These are phyloP conservation scores for Cordyceps farinosa DNA, from an alignment of 2,329 filamentous ascomycete genomes.

Conservation along the genomic window DNA sequence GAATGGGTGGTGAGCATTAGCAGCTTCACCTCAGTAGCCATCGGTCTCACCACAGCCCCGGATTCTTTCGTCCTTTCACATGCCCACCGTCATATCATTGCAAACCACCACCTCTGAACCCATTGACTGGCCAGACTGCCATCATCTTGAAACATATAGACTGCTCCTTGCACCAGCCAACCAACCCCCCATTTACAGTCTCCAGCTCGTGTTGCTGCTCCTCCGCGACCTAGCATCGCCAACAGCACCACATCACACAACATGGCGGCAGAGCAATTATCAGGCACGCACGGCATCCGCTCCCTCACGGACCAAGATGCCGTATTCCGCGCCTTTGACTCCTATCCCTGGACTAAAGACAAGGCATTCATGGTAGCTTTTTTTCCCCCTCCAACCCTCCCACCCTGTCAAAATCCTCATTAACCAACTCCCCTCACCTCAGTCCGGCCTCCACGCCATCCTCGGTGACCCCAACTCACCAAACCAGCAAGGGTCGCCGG, in stretches of 20 bases:
- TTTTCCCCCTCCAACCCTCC: not conserved
- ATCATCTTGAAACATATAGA: not conserved
- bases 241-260: not conserved
- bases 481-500: conserved; percentile 47
- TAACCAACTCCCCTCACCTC: conserved; percentile 13
- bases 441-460: conserved; percentile 62
- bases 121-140: not conserved
- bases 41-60: not conserved
- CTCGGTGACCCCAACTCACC: conserved; percentile 49
- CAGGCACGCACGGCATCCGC: conserved; percentile 37
- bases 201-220: not conserved
- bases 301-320: conserved; percentile 37
- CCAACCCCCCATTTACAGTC: not conserved
- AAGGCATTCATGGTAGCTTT: conserved; percentile 59
- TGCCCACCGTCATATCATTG: not conserved
- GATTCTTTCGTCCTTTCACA: not conserved
- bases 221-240: not conserved
- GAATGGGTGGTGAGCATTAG: not conserved
- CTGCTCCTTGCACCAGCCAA: not conserved
- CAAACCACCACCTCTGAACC: not conserved
- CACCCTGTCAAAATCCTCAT: not conserved
- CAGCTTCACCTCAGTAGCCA: not conserved
- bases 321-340: conserved; percentile 59
- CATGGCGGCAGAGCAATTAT: conserved; percentile 25
- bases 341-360: conserved; percentile 66